Conservation (phyloP, 192 early-diverging fungal species). For the Podila verticillata region DNA sequence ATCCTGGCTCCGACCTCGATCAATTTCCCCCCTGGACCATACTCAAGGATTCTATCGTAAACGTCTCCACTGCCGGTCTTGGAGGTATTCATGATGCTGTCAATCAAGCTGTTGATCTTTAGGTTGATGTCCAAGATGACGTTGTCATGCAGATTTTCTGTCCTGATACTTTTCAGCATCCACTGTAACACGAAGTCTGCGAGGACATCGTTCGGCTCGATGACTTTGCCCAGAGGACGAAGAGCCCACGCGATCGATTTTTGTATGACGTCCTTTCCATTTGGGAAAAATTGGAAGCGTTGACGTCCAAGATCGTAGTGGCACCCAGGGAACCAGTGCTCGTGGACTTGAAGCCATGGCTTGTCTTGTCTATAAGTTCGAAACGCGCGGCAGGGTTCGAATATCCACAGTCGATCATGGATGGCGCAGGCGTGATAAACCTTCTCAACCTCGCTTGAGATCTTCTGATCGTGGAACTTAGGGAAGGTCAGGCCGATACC, state of each 20-base stretch:
- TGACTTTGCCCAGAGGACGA: background rate
- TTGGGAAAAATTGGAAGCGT: slow-evolving; percentile 8
- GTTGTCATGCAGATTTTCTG: background rate
- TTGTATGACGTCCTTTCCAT: background rate
- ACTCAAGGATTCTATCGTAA: background rate
- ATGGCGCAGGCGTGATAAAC: slow-evolving; percentile 14
- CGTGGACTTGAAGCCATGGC: slow-evolving; percentile 2
- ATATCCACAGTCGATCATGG: slow-evolving; percentile 19
- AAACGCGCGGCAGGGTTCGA: slow-evolving; percentile 13
- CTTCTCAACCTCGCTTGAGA: slow-evolving; percentile 20
- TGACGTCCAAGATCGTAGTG: slow-evolving; percentile 24
- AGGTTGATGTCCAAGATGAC: background rate
- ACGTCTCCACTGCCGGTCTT: slow-evolving; percentile 13
- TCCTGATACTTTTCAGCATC: slow-evolving; percentile 10
- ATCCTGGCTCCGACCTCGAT: too few relatives aligned
- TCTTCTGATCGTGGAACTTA: slow-evolving; percentile 15
- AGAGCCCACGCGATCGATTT: background rate
- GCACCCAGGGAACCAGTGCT: slow-evolving; percentile 24
- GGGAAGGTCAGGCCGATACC: slow-evolving; percentile 10
- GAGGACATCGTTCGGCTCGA: slow-evolving; percentile 3
- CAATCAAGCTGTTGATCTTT: background rate
- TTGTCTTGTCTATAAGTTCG: background rate
- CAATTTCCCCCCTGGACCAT: slow-evolving; percentile 2
- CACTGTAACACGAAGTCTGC: slow-evolving; percentile 9
- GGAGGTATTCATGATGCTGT: background rate